A percentile compares a stretch with the other conserved stretches of the same genome.
Conservation (phyloP, 306 rosid genomes). For the Carpinus viminea region DNA sequence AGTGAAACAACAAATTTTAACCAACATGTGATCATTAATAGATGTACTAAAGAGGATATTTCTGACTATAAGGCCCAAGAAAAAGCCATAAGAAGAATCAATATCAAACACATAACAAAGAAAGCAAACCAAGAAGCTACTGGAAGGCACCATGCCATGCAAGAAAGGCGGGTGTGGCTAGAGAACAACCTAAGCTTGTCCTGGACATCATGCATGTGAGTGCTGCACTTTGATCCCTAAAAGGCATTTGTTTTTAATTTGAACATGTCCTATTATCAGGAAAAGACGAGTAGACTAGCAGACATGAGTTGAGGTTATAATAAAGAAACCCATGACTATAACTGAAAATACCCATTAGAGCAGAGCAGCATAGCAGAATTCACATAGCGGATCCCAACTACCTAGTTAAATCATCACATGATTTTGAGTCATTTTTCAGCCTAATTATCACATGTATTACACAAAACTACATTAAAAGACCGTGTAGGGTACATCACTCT, state of each 20-base stretch:
- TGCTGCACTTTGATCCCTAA: neutral
- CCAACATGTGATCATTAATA: neutral
- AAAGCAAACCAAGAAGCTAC: neutral
- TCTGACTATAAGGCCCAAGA: neutral
- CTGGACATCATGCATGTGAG: neutral
- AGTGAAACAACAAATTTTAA: neutral
- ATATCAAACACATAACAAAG: neutral
- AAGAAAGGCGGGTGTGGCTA: neutral
- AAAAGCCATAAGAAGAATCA: neutral
- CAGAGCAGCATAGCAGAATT: neutral
- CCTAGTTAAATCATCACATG: neutral
- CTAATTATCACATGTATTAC: neutral
- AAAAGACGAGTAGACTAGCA: neutral
- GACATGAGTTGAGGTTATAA: neutral
- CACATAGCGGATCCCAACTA: neutral
- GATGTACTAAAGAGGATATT: neutral
- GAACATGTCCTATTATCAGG: neutral
- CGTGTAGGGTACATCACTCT: too few species aligned
- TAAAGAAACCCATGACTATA: neutral
- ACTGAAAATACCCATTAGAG: neutral
- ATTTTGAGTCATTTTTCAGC: neutral
- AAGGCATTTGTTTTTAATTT: neutral
- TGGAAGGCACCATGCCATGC: neutral
- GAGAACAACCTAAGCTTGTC: neutral
- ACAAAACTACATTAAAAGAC: neutral